Evolutionary conservation across 208 protist genomes (phyloP).

Genomic region (Spongospora subterranea): DNA sequence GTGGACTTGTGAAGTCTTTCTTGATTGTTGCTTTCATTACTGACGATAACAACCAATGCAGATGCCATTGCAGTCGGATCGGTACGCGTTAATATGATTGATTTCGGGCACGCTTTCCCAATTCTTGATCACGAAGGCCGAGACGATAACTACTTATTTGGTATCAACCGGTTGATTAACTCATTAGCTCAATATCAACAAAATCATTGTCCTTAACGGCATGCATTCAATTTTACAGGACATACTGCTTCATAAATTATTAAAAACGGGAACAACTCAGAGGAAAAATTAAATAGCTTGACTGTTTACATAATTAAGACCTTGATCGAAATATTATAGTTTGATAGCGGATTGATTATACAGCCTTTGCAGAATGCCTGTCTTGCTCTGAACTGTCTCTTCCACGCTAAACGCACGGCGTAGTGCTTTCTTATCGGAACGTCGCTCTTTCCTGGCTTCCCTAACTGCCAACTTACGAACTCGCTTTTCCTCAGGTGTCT

Average conservation of each 20-base stretch:
- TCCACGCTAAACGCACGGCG: background rate
- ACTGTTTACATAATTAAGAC: too few species aligned
- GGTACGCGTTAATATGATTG: slow-evolving; percentile 17
- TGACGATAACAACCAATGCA: too few species aligned
- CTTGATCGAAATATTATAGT: too few species aligned
- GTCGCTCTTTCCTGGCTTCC: background rate
- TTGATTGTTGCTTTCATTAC: too few species aligned
- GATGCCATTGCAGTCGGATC: background rate
- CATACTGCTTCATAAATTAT: background rate
- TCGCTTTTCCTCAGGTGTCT: background rate
- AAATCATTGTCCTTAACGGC: background rate
- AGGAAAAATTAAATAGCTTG: background rate
- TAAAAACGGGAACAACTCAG: background rate
- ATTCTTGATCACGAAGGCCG: background rate
- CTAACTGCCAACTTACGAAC: background rate
- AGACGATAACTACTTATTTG: slow-evolving; percentile 49
- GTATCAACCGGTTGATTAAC: background rate
- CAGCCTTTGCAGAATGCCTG: background rate
- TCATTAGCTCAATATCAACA: background rate
- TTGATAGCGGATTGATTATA: slow-evolving; percentile 2
- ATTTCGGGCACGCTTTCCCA: slow-evolving; percentile 51
- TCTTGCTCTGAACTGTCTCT: background rate
- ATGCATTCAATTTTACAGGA: background rate
- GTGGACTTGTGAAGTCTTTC: background rate
- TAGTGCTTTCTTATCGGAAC: slow-evolving; percentile 20